A percentile compares a stretch with the other conserved stretches of the same genome.
phyloP scores from a whole-genome alignment of 164 flowering plant genomes.

The Hamamelis virginiana region DNA sequence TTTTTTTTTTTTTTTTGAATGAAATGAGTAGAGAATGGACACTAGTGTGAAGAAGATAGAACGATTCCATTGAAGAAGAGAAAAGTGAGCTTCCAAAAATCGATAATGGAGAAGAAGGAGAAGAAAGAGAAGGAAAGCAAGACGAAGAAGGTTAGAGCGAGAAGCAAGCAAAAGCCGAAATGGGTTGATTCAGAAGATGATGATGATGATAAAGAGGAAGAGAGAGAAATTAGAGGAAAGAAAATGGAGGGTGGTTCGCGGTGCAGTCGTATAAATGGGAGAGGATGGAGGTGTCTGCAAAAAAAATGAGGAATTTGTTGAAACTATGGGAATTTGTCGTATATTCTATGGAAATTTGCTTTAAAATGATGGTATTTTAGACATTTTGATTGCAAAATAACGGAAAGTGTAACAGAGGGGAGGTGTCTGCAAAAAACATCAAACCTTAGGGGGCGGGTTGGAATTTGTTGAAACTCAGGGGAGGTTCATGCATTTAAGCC shows the following conservation, averaged over 20 bases:
- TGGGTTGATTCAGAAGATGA: neutral
- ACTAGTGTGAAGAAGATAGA: conserved; percentile 12
- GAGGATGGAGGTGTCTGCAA: no score
- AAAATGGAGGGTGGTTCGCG: neutral
- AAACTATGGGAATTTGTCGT: no score
- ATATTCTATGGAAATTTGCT: no score
- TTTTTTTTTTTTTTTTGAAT: neutral
- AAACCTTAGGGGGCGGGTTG: no score
- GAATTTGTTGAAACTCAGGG: no score
- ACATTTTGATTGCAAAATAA: no score
- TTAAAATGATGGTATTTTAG: no score
- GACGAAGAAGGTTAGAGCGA: neutral
- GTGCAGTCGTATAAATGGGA: no score
- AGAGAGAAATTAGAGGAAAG: neutral
- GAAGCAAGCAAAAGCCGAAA: neutral
- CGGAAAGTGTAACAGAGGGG: no score
- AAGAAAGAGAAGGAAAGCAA: neutral
- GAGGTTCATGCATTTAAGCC: no score
- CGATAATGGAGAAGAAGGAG: neutral
- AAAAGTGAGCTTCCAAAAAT: neutral
- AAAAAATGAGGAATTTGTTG: no score
- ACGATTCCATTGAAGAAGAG: conserved; percentile 12
- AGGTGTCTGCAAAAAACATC: no score
- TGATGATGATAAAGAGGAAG: neutral
- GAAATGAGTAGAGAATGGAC: neutral